phyloP scores from a whole-genome alignment of 140 eudicot genomes.

The Anethum foeniculum region DNA sequence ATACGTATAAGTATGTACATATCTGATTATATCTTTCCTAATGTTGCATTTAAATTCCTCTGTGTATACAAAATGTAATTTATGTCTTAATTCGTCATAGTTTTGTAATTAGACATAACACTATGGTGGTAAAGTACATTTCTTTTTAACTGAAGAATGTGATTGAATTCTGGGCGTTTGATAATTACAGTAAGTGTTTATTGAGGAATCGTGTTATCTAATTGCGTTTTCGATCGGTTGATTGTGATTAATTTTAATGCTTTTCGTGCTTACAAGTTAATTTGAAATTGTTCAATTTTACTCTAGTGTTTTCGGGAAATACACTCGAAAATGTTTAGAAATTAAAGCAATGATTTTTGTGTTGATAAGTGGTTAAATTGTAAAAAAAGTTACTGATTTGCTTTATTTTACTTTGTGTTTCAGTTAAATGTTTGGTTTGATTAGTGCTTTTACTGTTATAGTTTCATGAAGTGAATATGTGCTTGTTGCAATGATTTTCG shows the following conservation, averaged over 20 bases:
- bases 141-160: too few species aligned
- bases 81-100: background rate
- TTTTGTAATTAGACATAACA: background rate
- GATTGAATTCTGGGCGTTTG: too few species aligned
- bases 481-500: background rate
- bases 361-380: background rate
- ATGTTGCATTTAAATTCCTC: background rate
- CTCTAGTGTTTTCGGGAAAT: background rate
- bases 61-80: background rate
- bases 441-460: conserved; percentile 25
- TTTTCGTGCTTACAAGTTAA: background rate
- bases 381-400: background rate
- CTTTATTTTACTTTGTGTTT: background rate
- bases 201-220: background rate
- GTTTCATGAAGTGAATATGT: conserved; percentile 27
- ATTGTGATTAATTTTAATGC: background rate
- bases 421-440: conserved; percentile 3
- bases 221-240: background rate
- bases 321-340: background rate
- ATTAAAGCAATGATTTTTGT: too few species aligned
- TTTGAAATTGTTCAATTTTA: background rate
- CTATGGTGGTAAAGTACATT: background rate
- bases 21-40: background rate
- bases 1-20: too few species aligned
- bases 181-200: too few species aligned